phyloP scores from a whole-genome alignment of 106 monocot species.

The Posidonia australis region DNA sequence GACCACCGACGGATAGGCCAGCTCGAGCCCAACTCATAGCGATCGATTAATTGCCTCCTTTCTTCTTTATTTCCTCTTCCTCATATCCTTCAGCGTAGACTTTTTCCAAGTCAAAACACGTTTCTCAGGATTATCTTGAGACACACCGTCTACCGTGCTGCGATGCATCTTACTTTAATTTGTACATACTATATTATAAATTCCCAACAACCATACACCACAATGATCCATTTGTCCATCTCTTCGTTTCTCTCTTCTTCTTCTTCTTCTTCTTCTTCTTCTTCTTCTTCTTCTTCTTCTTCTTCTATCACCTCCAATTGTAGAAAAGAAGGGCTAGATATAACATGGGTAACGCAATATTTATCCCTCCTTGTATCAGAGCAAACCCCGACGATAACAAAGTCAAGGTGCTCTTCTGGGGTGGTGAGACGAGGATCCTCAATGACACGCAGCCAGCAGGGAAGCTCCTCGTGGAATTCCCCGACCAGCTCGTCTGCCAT shows the following conservation, averaged over 20 bases:
- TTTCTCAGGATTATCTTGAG: too few species aligned
- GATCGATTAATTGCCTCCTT: too few species aligned
- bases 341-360: constrained; percentile 24
- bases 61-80: too few species aligned
- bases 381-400: not conserved
- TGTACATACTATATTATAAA: not conserved
- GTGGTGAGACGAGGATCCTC: constrained; percentile 30
- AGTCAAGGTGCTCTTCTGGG: constrained; percentile 44
- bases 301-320: not conserved
- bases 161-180: too few species aligned
- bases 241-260: not conserved
- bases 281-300: not conserved
- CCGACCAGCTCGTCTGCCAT: constrained; percentile 43
- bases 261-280: not conserved
- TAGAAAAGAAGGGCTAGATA: not conserved
- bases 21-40: too few species aligned
- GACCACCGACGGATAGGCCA: too few species aligned
- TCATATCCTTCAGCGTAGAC: too few species aligned
- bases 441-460: constrained; percentile 17
- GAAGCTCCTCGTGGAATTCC: constrained; percentile 36
- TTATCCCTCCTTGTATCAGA: constrained; percentile 13
- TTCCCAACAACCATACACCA: too few species aligned
- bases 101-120: constrained; percentile 2
- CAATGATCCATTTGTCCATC: too few species aligned
- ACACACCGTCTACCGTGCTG: too few species aligned